Conservation (phyloP, 495 filamentous ascomycete species). For the Aspergillus taichungensis region DNA sequence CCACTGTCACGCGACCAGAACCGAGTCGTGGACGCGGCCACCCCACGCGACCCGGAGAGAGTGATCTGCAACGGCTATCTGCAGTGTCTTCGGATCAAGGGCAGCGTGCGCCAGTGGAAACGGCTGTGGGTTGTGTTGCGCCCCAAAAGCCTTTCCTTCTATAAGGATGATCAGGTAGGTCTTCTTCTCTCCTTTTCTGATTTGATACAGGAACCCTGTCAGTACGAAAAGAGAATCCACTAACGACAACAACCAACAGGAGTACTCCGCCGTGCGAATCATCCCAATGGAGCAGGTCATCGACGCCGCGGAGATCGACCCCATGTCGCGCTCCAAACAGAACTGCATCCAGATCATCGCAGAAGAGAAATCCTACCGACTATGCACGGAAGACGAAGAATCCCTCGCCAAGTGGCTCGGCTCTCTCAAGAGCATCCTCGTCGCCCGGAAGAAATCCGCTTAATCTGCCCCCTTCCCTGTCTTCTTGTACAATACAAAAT, state of each 20-base stretch:
- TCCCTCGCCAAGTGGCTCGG: conserved; percentile 75
- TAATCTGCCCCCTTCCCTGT: too few relatives aligned
- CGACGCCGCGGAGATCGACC: conserved; percentile 87
- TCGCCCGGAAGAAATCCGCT: conserved; percentile 43
- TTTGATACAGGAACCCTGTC: too few relatives aligned
- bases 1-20: conserved; percentile 43
- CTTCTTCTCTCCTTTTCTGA: background rate
- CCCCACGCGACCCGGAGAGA: conserved; percentile 55
- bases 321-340: conserved; percentile 71
- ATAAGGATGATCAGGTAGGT: conserved; percentile 78
- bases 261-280: conserved; percentile 82
- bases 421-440: conserved; percentile 77
- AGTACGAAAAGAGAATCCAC: background rate
- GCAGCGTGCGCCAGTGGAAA: conserved; percentile 92
- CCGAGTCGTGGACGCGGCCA: conserved; percentile 45
- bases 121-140: conserved; percentile 89
- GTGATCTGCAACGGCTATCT: conserved; percentile 91
- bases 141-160: conserved; percentile 75
- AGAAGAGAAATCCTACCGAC: conserved; percentile 85
- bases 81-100: conserved; percentile 72
- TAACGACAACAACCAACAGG: conserved; percentile 27
- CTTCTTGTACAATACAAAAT: too few relatives aligned
- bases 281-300: conserved; percentile 72
- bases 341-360: conserved; percentile 91
- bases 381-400: conserved; percentile 78